Evolutionary conservation across 139 green algal species (phyloP).

Genomic region (Coelastrella sp.): DNA sequence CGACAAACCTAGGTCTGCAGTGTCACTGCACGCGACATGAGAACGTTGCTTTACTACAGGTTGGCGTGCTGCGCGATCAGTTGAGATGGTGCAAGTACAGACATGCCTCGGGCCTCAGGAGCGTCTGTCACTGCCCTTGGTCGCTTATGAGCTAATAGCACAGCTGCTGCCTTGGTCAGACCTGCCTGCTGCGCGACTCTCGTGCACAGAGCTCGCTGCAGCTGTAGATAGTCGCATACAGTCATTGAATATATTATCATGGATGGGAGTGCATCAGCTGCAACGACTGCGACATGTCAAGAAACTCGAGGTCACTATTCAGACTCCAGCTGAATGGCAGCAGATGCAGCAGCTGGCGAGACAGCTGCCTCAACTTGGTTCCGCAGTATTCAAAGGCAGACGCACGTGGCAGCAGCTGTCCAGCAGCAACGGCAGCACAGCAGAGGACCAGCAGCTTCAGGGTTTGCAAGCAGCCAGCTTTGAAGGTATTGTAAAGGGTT

Average conservation of each 20-base stretch:
- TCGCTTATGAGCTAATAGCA: neutral
- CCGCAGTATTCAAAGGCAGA: neutral
- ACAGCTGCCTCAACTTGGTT: constrained; percentile 3
- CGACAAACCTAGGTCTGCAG: no score
- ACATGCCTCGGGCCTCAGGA: no score
- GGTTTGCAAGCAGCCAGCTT: neutral
- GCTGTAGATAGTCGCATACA: neutral
- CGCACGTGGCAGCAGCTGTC: constrained; percentile 34
- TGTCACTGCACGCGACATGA: no score
- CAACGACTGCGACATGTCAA: neutral
- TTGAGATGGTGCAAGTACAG: no score
- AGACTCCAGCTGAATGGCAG: neutral
- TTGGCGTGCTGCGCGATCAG: no score
- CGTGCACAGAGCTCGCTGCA: neutral
- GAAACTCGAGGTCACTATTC: neutral
- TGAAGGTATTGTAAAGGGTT: constrained; percentile 3
- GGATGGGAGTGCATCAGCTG: neutral
- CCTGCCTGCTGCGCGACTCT: neutral
- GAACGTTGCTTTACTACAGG: no score
- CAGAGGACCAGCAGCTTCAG: neutral
- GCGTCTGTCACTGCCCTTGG: neutral
- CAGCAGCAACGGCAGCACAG: neutral
- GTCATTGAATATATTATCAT: neutral
- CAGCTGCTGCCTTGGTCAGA: neutral
- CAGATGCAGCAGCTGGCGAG: constrained; percentile 2